A percentile compares a stretch with the other conserved stretches of the same genome.
Evolutionary conservation across 495 filamentous ascomycete species (phyloP).

Genomic region (Clohesyomyces aquaticus): DNA sequence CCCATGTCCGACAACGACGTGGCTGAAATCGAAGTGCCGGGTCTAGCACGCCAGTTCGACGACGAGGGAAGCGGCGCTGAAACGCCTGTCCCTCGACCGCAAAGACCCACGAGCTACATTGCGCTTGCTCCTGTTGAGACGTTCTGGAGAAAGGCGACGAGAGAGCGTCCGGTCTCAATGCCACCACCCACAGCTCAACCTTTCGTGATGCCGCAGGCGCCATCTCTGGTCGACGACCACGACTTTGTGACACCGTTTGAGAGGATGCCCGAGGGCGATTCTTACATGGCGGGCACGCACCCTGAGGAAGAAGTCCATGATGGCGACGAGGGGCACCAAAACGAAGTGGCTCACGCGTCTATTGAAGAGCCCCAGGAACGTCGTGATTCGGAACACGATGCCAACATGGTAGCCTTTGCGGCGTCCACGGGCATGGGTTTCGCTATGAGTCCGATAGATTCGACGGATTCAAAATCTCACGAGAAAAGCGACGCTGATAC

Average conservation of each 20-base stretch:
- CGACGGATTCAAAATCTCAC: not conserved
- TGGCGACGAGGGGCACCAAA: not conserved
- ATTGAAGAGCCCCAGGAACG: conserved; percentile 11
- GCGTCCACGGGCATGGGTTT: conserved; percentile 36
- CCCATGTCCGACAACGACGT: conserved; percentile 71
- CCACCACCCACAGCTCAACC: conserved; percentile 16
- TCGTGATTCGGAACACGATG: conserved; percentile 15
- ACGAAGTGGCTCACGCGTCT: not conserved
- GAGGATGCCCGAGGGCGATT: conserved; percentile 27
- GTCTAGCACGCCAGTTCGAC: conserved; percentile 61
- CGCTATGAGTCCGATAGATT: conserved; percentile 22
- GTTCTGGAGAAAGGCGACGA: conserved; percentile 14
- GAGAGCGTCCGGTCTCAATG: conserved; percentile 34
- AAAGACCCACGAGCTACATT: conserved; percentile 37
- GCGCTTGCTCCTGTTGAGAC: conserved; percentile 25
- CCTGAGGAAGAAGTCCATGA: no score
- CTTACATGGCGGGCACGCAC: conserved; percentile 27
- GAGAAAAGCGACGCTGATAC: conserved; percentile 23
- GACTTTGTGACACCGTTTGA: conserved; percentile 29
- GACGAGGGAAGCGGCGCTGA: conserved; percentile 53
- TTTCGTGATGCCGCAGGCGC: conserved; percentile 17
- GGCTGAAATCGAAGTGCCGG: conserved; percentile 73
- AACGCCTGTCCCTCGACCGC: conserved; percentile 33
- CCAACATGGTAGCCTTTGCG: conserved; percentile 35
- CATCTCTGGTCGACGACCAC: conserved; percentile 5